Conservation (phyloP, 495 filamentous ascomycete genomes). For the Niebla homalea region DNA sequence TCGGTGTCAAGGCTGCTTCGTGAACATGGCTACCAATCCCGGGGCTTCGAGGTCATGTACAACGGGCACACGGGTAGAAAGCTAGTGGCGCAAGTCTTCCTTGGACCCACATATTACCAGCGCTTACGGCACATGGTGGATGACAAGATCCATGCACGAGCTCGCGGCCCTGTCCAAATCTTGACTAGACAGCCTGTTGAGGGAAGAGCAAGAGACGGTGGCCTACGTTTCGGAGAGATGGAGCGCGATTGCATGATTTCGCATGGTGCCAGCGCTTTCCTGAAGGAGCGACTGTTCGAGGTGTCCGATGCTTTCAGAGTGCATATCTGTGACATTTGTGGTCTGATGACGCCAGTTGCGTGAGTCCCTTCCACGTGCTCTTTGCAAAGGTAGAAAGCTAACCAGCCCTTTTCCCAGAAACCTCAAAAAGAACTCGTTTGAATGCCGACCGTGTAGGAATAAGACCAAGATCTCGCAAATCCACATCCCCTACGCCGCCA, state of each 20-base stretch:
- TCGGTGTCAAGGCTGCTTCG: conserved; percentile 82
- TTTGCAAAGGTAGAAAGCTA: conserved; percentile 10
- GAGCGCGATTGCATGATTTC: conserved; percentile 99
- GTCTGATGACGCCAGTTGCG: conserved; percentile 97
- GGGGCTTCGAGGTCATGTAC: conserved; percentile 97
- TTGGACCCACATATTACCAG: conserved; percentile 98
- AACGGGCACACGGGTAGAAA: conserved; percentile 94
- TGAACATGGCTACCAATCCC: conserved; percentile 86
- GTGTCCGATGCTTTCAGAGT: conserved; percentile 97
- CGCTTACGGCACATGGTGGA: conserved; percentile 98
- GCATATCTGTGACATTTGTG: conserved; percentile 97
- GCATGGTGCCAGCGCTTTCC: conserved; percentile 87
- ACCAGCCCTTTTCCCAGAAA: conserved; percentile 44
- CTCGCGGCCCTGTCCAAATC: conserved; percentile 90
- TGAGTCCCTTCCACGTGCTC: conserved; percentile 40
- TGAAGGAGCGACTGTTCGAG: conserved; percentile 95
- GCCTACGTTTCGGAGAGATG: conserved; percentile 99
- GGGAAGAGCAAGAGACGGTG: conserved; percentile 93
- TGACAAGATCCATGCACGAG: conserved; percentile 98
- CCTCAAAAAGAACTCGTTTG: conserved; percentile 83
- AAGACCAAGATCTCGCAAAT: conserved; percentile 96
- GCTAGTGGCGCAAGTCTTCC: conserved; percentile 84
- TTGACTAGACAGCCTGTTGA: conserved; percentile 97
- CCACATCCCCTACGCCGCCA: conserved; percentile 94
- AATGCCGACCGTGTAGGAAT: conserved; percentile 95